A percentile compares a stretch with the other conserved stretches of the same genome.
phyloP scores from a whole-genome alignment of 2,329 filamentous ascomycete species.

The Diaporthe batatas region DNA sequence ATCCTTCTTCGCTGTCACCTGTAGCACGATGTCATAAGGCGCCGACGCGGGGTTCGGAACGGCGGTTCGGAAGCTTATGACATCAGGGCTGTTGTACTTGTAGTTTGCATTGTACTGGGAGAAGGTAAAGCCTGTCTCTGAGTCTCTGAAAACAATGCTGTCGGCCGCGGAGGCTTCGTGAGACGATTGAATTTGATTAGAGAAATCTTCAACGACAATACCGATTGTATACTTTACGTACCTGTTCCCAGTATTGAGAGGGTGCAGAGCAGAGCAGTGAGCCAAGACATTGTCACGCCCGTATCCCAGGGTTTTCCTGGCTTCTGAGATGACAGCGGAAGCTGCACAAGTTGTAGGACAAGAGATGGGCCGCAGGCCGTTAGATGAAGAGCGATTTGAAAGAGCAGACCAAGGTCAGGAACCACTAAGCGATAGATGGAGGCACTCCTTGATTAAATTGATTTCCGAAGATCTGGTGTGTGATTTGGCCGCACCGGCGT shows the following conservation, averaged over 20 bases:
- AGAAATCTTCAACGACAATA: not conserved
- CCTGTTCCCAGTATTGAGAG: conserved; percentile 15
- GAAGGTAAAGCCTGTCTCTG: conserved; percentile 36
- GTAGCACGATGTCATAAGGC: conserved; percentile 14
- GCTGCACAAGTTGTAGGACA: conserved; percentile 32
- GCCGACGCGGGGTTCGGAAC: not conserved
- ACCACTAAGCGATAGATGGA: conserved; percentile 31
- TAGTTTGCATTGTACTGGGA: conserved; percentile 34
- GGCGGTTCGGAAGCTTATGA: conserved; percentile 42
- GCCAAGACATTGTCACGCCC: conserved; percentile 10
- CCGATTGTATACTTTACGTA: not conserved
- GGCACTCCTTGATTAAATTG: conserved; percentile 20
- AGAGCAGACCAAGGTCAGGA: conserved; percentile 11
- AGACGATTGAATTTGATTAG: not conserved
- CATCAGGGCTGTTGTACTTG: not conserved
- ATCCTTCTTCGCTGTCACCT: conserved; percentile 8
- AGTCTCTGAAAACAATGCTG: conserved; percentile 25
- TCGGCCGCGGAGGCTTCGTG: conserved; percentile 20
- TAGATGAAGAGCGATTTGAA: conserved; percentile 33
- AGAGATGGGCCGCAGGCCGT: conserved; percentile 20
- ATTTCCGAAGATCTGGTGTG: conserved; percentile 20
- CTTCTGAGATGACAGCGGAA: not conserved
- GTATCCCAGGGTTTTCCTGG: not conserved
- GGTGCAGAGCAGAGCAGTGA: not conserved
- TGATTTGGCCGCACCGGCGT: not conserved